These are phyloP conservation scores for Nitzschia sp. DNA, from an alignment of 108 stramenopile genomes.

Conservation along the genomic window DNA sequence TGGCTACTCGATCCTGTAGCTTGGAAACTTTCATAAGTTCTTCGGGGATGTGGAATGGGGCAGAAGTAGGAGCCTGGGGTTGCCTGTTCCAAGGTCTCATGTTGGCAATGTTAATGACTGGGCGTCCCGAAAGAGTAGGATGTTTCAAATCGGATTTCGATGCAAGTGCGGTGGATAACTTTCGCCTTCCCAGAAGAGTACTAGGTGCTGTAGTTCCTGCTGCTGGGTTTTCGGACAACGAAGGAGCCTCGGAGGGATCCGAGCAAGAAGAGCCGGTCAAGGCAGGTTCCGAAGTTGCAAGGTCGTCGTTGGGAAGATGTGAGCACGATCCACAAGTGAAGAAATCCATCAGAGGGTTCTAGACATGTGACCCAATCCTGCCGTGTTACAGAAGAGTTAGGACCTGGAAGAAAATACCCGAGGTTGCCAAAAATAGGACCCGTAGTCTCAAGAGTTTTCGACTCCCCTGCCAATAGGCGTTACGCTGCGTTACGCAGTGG, in stretches of 20 bases:
- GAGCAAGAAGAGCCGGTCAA: slow-evolving; percentile 4
- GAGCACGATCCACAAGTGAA: slow-evolving; percentile 1
- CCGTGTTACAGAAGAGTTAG: too few relatives aligned
- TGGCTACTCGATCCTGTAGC: not conserved
- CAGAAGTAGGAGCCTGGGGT: too few relatives aligned
- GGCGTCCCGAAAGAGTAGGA: slow-evolving; percentile 9
- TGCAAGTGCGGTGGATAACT: slow-evolving; percentile 14
- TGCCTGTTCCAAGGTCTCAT: too few relatives aligned
- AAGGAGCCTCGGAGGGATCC: slow-evolving; percentile 1
- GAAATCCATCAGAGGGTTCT: slow-evolving; percentile 1
- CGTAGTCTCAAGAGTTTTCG: too few relatives aligned
- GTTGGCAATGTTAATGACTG: not conserved
- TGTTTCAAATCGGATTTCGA: slow-evolving; percentile 16
- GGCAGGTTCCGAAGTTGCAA: not conserved
- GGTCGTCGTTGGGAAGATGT: not conserved
- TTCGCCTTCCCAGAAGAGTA: slow-evolving; percentile 3
- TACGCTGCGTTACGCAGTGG: too few relatives aligned
- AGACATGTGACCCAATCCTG: too few relatives aligned
- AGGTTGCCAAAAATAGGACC: too few relatives aligned
- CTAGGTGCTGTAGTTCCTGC: slow-evolving; percentile 21
- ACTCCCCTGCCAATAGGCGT: too few relatives aligned
- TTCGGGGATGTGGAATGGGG: too few relatives aligned
- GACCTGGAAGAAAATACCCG: too few relatives aligned
- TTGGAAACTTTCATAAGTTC: too few relatives aligned
- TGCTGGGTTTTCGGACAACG: not conserved